These are phyloP conservation scores for Coemansia sp. DNA, from an alignment of 192 early-diverging fungal genomes.

Conservation along the genomic window DNA sequence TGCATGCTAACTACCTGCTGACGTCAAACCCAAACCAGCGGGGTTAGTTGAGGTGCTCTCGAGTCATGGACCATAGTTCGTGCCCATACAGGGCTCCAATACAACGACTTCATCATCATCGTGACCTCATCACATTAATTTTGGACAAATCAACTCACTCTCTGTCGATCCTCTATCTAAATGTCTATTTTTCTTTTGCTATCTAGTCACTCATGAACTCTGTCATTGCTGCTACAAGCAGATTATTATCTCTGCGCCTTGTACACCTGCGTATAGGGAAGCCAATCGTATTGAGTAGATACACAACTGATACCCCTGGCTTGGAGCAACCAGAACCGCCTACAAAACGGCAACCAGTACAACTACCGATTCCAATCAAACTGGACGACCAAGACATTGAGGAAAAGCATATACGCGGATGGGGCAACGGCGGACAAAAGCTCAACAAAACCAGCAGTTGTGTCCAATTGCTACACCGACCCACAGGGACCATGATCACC, in stretches of 20 bases:
- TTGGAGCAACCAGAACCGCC: neutral
- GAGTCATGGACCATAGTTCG: too few relatives aligned
- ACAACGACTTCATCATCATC: too few relatives aligned
- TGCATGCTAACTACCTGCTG: too few relatives aligned
- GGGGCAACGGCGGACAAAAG: conserved; percentile 80
- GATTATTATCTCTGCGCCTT: neutral
- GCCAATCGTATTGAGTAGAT: neutral
- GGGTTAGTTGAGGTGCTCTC: too few relatives aligned
- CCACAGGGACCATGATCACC: conserved; percentile 63
- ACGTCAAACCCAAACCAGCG: too few relatives aligned
- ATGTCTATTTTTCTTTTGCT: neutral
- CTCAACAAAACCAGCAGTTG: conserved; percentile 79
- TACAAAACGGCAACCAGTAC: neutral
- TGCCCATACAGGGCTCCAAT: too few relatives aligned
- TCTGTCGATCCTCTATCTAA: too few relatives aligned
- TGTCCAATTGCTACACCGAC: conserved; percentile 72
- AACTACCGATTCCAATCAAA: conserved; percentile 39
- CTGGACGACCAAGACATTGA: conserved; percentile 70
- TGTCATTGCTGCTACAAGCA: neutral
- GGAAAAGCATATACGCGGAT: conserved; percentile 76
- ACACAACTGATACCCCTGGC: neutral
- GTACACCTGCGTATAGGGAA: neutral
- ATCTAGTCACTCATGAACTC: neutral
- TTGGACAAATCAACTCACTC: neutral
- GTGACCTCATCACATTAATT: neutral